phyloP scores from a whole-genome alignment of 2,329 filamentous ascomycete species.

The Neofusicoccum cordaticola region DNA sequence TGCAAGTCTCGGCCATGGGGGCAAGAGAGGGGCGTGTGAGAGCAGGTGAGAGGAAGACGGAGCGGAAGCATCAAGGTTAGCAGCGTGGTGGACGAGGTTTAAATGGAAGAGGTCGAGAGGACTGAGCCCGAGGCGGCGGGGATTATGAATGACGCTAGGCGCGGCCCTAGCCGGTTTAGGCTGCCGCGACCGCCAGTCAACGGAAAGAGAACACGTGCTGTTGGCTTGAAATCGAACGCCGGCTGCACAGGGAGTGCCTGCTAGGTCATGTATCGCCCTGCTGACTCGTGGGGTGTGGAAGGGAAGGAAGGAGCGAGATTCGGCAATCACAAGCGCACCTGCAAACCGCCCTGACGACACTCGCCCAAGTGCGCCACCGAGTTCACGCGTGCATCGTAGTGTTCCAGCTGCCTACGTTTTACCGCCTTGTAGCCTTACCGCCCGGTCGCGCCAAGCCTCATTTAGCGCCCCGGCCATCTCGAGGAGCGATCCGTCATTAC shows the following conservation, averaged over 20 bases:
- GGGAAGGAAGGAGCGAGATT: not conserved
- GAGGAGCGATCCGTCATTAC: constrained; percentile 11
- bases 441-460: not conserved
- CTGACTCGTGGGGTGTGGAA: not conserved
- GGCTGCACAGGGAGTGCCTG: constrained; percentile 3
- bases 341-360: not conserved
- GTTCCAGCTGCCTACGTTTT: not conserved
- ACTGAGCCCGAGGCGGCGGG: constrained; percentile 4
- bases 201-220: constrained; percentile 7
- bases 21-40: not conserved
- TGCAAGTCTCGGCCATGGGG: constrained; percentile 65
- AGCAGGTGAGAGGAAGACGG: constrained; percentile 15
- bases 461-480: not conserved
- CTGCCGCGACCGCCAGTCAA: constrained; percentile 7
- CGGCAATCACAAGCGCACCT: constrained; percentile 8
- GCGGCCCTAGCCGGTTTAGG: constrained; percentile 5
- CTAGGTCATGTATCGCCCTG: not conserved
- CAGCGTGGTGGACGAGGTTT: constrained; percentile 1
- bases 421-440: constrained; percentile 1
- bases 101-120: constrained; percentile 25
- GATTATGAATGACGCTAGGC: constrained; percentile 17
- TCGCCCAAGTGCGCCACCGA: not conserved
- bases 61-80: constrained; percentile 12
- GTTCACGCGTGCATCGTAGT: not conserved
- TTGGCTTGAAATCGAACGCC: not conserved